Percentiles rank a stretch among this genome's conserved stretches.
Conservation (phyloP, 1,284 basidiomycete species). For the Ceratobasidium sp. region DNA sequence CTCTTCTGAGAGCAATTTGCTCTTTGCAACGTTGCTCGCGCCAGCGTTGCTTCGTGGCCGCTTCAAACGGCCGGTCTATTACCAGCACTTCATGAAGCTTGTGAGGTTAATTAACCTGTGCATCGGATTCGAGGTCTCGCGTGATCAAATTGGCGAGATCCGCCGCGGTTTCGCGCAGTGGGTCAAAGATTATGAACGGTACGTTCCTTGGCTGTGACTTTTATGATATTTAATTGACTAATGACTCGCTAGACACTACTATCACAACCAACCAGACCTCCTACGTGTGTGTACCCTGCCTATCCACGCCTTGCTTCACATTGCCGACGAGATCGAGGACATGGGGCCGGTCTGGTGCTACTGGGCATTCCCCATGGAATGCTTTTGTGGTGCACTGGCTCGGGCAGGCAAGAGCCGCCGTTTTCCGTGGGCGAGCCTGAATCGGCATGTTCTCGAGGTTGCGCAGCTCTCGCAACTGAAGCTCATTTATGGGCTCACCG, state of each 20-base stretch:
- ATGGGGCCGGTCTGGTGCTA: conserved; percentile 58
- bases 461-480: conserved; percentile 50
- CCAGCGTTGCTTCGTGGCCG: conserved; percentile 55
- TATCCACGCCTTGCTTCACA: conserved; percentile 58
- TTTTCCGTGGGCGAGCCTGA: conserved; percentile 50
- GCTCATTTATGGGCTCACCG: conserved; percentile 13
- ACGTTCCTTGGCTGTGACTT: conserved; percentile 3
- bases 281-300: conserved; percentile 56
- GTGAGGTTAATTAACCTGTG: conserved; percentile 49
- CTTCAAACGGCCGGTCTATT: conserved; percentile 54
- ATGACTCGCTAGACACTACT: conserved; percentile 55
- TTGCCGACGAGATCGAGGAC: conserved; percentile 53
- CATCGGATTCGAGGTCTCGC: conserved; percentile 57
- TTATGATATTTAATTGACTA: neutral
- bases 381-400: conserved; percentile 49
- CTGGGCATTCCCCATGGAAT: conserved; percentile 59
- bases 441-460: conserved; percentile 47
- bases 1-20: conserved; percentile 54
- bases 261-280: conserved; percentile 52
- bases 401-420: conserved; percentile 48
- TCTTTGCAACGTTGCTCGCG: conserved; percentile 58
- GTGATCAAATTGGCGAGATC: conserved; percentile 53
- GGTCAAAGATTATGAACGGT: conserved; percentile 61
- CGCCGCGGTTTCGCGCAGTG: conserved; percentile 55
- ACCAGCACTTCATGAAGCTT: conserved; percentile 59